These are phyloP conservation scores for Clohesyomyces aquaticus DNA, from an alignment of 495 filamentous ascomycete genomes.

Conservation along the genomic window DNA sequence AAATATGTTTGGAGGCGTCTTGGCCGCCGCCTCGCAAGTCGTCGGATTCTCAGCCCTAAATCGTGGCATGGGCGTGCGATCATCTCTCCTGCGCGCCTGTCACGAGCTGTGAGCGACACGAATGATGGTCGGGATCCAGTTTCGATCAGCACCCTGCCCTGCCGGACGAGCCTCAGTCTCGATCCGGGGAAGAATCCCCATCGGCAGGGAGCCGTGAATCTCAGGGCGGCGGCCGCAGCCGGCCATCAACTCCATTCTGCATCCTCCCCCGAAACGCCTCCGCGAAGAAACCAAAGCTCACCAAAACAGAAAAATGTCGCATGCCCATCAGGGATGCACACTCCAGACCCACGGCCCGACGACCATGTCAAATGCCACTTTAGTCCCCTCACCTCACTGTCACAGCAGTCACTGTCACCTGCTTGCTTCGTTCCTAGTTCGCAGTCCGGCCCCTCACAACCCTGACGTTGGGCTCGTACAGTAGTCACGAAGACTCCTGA, in stretches of 20 bases:
- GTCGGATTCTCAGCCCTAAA: not conserved
- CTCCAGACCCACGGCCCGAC: too few relatives aligned
- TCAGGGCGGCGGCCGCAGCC: not conserved
- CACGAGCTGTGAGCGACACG: not conserved
- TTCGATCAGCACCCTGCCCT: slow-evolving; percentile 11
- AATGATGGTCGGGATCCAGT: slow-evolving; percentile 11
- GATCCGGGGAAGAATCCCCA: slow-evolving; percentile 2
- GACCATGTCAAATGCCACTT: not conserved
- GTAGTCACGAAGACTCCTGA: not conserved
- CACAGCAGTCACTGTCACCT: too few relatives aligned
- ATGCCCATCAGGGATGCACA: slow-evolving; percentile 10
- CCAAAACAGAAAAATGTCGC: slow-evolving; percentile 5
- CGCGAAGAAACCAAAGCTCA: not conserved
- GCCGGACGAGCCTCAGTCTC: not conserved
- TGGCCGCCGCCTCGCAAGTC: not conserved
- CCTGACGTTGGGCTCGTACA: not conserved
- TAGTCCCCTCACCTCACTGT: too few relatives aligned
- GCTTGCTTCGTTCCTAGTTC: too few relatives aligned
- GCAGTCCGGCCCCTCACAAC: not conserved
- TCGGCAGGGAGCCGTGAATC: not conserved
- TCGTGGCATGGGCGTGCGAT: not conserved
- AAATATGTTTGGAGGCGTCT: not conserved
- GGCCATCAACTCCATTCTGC: not conserved
- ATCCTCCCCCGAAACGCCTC: too few relatives aligned
- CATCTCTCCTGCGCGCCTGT: not conserved